Evolutionary conservation across 495 filamentous ascomycete species (phyloP).

Genomic region (Chaetomidium leptoderma): DNA sequence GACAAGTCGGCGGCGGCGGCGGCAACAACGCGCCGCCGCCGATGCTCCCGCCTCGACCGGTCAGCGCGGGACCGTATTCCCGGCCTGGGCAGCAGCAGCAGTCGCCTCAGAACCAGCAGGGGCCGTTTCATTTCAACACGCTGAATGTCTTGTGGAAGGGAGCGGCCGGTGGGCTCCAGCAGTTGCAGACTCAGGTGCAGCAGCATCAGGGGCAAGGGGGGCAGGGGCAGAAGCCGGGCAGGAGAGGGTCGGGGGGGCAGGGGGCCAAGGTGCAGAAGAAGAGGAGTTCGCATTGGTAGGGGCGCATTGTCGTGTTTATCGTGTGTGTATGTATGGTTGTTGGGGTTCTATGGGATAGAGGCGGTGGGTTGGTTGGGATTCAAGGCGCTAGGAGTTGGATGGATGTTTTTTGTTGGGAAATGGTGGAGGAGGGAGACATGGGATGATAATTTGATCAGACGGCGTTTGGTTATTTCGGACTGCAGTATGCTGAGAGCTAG

Average conservation of each 20-base stretch:
- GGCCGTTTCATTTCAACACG: constrained; percentile 25
- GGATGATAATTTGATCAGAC: neutral
- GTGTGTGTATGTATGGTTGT: neutral
- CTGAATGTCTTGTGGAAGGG: constrained; percentile 32
- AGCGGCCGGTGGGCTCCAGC: constrained; percentile 13
- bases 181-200: constrained; percentile 11
- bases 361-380: neutral
- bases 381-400: neutral
- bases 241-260: constrained; percentile 29
- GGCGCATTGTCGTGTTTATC: neutral
- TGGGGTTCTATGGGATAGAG: neutral
- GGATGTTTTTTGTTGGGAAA: neutral
- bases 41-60: constrained; percentile 37
- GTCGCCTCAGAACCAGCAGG: neutral
- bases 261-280: constrained; percentile 42
- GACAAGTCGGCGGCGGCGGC: neutral
- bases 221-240: constrained; percentile 9
- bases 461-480: neutral
- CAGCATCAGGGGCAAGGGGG: constrained; percentile 17
- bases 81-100: neutral
- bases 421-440: neutral
- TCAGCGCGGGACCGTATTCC: constrained; percentile 38
- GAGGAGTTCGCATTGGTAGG: constrained; percentile 41
- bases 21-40: constrained; percentile 20
- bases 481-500: neutral